Conservation (phyloP, 208 protist genomes). For the Leishmania amazonensis region DNA sequence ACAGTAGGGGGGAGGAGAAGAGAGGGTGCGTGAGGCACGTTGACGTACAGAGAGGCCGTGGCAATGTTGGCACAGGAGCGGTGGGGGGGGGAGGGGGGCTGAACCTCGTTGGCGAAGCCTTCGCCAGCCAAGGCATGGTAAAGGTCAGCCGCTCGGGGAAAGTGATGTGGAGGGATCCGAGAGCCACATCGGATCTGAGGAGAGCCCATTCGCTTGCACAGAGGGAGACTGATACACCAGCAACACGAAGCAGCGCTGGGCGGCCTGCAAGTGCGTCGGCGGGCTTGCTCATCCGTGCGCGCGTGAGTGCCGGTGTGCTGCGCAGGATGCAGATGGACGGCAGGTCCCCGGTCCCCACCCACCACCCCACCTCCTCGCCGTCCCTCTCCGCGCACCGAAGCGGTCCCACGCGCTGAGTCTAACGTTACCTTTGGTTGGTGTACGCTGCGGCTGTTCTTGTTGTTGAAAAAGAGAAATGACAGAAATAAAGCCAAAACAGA, state of each 20-base stretch:
- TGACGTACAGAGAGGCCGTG: not conserved
- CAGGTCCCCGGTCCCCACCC: not conserved
- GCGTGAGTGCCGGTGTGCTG: not conserved
- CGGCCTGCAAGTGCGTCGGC: not conserved
- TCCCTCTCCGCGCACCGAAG: not conserved
- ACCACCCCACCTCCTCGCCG: not conserved
- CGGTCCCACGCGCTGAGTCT: not conserved
- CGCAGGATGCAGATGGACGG: not conserved
- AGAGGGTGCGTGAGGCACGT: not conserved
- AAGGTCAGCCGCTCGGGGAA: not conserved
- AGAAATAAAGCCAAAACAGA: not conserved
- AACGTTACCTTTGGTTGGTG: not conserved
- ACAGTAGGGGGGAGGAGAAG: not conserved
- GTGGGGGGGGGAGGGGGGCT: no score
- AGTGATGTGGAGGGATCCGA: not conserved
- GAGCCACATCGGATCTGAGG: not conserved
- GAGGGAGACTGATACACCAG: not conserved
- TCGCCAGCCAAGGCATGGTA: not conserved
- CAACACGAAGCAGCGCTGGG: not conserved
- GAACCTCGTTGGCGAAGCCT: not conserved
- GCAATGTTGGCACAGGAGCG: no score
- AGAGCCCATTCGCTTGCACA: not conserved
- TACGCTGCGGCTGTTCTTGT: not conserved
- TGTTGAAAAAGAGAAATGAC: not conserved
- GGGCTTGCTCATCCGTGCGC: not conserved